Base-by-base conservation (phyloP, 805 yeast species). In the Kluyveromyces lactis region DNA sequence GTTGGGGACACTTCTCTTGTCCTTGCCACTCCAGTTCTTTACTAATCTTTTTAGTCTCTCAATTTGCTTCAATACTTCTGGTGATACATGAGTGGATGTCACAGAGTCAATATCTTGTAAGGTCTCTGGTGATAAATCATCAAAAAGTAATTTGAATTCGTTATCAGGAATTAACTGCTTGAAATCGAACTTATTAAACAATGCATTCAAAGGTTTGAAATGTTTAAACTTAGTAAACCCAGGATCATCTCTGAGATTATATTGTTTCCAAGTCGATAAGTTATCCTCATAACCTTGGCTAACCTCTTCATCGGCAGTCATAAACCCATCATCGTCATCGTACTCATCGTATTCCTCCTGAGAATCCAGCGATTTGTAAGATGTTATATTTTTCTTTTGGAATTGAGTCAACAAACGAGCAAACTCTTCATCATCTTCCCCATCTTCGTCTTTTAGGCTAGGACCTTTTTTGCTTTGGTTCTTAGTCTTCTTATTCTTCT, bases 1-100 rank as follows among this genome's bases (percentile, higher is more conserved):
- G 19, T 90, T 90, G 0, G 95, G 95, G 2, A 84, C 74, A 4
- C 76, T 64, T 35, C 81, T 62, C 45, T 79, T 75, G 51, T 85
- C 94, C 45, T 75, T 73, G 0, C 95, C 95, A 33, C 86, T 82
- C 95, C 95, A 86, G 18, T 86, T 87, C 50, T 84, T 69, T 1
- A 84, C 76, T n/a, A 61, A 71, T 45, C 59, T 70, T 23, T 64
- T 62, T 38, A 67, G 39, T 31, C 58, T 69, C 49, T 76, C 80
- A 47, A 81, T 73, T 51, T 79, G 85, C 37, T 69, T 73, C 41
- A 82, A 58, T 15, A 76, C 72, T 44, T 81, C 87, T 0, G 89
- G 90, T 0, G 83, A 72, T 0, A 77, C 72, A 26, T 80, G 75
- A 2, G 79, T 66, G 0, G 89, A 77, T 0, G 87, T 73, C n/a